Percentiles rank a stretch among this genome's conserved stretches.
Conservation (phyloP, 2,329 filamentous ascomycete genomes). For the Fusarium sp. region DNA sequence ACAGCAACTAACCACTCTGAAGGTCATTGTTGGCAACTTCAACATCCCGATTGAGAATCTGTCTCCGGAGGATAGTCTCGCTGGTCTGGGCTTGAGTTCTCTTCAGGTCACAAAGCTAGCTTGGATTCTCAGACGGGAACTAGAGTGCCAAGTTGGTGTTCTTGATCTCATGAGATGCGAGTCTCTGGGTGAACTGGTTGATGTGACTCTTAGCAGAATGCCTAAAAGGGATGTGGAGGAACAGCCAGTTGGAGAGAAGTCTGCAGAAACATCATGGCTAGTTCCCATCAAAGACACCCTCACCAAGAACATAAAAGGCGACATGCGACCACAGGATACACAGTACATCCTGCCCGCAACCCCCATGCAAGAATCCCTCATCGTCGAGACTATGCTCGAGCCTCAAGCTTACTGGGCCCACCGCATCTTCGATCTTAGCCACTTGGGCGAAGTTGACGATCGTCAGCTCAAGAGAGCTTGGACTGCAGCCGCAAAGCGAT, state of each 20-base stretch:
- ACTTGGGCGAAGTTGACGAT: constrained; percentile 11
- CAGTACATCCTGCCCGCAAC: constrained; percentile 13
- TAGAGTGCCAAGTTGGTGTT: constrained; percentile 23
- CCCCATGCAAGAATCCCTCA: constrained; percentile 27
- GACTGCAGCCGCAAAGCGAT: constrained; percentile 10
- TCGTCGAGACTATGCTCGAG: constrained; percentile 32
- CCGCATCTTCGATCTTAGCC: constrained; percentile 21
- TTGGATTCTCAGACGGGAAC: constrained; percentile 17
- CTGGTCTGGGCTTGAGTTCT: constrained; percentile 30
- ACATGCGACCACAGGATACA: constrained; percentile 11
- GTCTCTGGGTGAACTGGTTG: constrained; percentile 7
- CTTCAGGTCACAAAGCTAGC: constrained; percentile 32
- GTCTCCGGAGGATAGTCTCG: constrained; percentile 18
- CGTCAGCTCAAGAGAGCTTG: constrained; percentile 22
- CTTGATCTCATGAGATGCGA: constrained; percentile 28
- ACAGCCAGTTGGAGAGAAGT: rapidly evolving
- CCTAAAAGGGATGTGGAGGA: neutral
- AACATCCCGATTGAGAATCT: constrained; percentile 10
- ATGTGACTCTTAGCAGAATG: constrained; percentile 13
- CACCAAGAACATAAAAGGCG: neutral
- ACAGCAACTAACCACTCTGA: neutral
- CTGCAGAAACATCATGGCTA: constrained; percentile 3
- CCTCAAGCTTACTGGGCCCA: constrained; percentile 32
- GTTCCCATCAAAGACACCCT: constrained; percentile 3
- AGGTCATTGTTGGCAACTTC: constrained; percentile 21